These are phyloP conservation scores for Zasmidium citrigriseum DNA, from an alignment of 2,329 filamentous ascomycete genomes.

Conservation along the genomic window DNA sequence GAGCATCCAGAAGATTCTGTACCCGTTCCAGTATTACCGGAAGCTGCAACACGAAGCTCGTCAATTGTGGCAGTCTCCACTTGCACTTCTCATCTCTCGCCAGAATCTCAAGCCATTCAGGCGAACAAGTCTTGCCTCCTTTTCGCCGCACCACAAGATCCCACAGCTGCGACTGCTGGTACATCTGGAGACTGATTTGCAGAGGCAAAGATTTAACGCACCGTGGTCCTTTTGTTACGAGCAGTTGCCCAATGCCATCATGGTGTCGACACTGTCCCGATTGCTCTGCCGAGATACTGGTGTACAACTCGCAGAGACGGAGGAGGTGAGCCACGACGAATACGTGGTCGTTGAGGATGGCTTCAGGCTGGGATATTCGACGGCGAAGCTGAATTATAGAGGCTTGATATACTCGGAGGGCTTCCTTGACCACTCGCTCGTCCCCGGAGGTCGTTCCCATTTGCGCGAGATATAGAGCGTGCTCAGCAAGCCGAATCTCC, in stretches of 20 bases:
- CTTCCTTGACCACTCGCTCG: not conserved
- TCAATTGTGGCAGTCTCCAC: not conserved
- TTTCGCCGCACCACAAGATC: not conserved
- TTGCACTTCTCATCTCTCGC: not conserved
- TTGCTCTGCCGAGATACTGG: not conserved
- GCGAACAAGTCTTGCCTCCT: not conserved
- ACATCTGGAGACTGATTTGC: not conserved
- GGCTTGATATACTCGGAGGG: not conserved
- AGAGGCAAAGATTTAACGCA: not conserved
- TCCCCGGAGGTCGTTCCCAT: not conserved
- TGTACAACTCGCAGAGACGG: not conserved
- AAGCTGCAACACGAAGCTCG: not conserved
- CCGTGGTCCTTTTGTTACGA: not conserved
- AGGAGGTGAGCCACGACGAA: not conserved
- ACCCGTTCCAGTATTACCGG: not conserved
- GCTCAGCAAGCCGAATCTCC: not conserved
- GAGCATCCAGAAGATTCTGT: not conserved
- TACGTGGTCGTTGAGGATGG: not conserved
- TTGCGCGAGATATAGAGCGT: not conserved
- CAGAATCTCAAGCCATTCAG: not conserved
- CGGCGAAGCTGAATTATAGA: not conserved
- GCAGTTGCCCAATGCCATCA: not conserved
- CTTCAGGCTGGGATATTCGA: not conserved
- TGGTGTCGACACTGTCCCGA: not conserved
- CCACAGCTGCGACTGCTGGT: not conserved